Evolutionary conservation across 106 monocot genomes (phyloP), one percentile per base, ranked within the genome.

Genomic region (Vanilla planifolia): DNA sequence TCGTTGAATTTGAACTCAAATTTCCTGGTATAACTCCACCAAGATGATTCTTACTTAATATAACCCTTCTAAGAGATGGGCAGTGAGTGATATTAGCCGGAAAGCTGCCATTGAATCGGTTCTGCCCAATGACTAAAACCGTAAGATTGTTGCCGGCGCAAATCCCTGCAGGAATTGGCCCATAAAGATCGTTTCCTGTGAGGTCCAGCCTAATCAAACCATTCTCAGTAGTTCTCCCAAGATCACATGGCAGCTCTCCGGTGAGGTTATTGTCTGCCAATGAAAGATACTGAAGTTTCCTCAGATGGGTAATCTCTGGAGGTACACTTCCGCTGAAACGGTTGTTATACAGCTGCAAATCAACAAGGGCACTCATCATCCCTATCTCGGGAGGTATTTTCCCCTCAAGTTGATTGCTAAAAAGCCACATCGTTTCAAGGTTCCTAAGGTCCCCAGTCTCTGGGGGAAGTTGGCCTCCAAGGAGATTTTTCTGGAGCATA

Each of bases 131-230:
- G 23, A 63, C 85, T 22, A 91, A 42, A 19, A 82, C 53, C 33
- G 23, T 57, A 3, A 91, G 82, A 14, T 60, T 65, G 41, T 72
- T 66, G 11, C 76, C 74, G 1, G 59, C 41, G 46, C 85, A 91
- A 33, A 91, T 66, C 24, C 52, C 58, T 23, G 79, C 55, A 50
- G 89, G 89, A 22, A 90, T 79, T 19, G 62, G 28, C 9, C 89
- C 89, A 68, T 76, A 14, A n/a, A 89, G 59, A 51, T 33, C 4
- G 47, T 89, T 89, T 17, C 73, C 69, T 6, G 75, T 81, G 9
- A 89, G 64, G 66, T 89, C 89, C 5, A 89, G 2, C 60, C 35
- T 37, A 42, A 68, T 43, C 65, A 89, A 77, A 48, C 80, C 83
- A 43, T 26, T 10, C 2, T 44, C 26, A 15, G 60, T 67, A 43